These are phyloP conservation scores for Zanthoxylum bungeanum DNA, from an alignment of 345 rosid species.

Conservation along the genomic window DNA sequence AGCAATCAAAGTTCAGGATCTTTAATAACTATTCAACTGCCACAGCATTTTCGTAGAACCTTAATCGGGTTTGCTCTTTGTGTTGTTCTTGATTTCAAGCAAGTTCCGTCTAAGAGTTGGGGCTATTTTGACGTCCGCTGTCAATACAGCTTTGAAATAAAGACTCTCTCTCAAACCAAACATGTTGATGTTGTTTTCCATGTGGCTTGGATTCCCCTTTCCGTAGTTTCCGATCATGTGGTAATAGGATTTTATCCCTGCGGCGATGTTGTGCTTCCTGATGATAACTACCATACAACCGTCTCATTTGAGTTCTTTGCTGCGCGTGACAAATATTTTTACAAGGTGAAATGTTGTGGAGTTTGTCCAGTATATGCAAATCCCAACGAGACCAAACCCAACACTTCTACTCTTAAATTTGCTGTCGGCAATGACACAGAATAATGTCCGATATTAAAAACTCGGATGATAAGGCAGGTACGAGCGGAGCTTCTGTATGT, in stretches of 20 bases:
- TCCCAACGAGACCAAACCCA: not conserved
- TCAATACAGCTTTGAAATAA: not conserved
- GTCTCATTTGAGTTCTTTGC: not conserved
- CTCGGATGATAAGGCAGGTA: not conserved
- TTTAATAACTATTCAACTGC: not conserved
- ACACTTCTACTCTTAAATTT: not conserved
- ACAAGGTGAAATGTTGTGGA: not conserved
- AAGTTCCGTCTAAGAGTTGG: not conserved
- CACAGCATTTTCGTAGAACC: not conserved
- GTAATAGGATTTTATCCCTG: not conserved
- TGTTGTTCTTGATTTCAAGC: not conserved
- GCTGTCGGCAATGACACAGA: not conserved
- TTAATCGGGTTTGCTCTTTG: not conserved
- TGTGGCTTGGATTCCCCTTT: not conserved
- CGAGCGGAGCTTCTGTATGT: not conserved
- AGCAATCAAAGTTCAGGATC: not conserved
- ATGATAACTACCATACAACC: not conserved
- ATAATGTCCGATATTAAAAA: not conserved
- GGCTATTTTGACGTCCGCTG: not conserved
- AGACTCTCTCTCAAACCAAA: not conserved
- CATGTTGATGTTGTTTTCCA: not conserved
- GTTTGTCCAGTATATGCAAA: slow-evolving; percentile 1
- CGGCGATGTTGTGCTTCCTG: not conserved
- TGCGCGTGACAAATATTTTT: not conserved
- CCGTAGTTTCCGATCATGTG: too few species aligned